These are phyloP conservation scores for Penicillium pancosmium DNA, from an alignment of 495 filamentous ascomycete genomes.

Conservation along the genomic window DNA sequence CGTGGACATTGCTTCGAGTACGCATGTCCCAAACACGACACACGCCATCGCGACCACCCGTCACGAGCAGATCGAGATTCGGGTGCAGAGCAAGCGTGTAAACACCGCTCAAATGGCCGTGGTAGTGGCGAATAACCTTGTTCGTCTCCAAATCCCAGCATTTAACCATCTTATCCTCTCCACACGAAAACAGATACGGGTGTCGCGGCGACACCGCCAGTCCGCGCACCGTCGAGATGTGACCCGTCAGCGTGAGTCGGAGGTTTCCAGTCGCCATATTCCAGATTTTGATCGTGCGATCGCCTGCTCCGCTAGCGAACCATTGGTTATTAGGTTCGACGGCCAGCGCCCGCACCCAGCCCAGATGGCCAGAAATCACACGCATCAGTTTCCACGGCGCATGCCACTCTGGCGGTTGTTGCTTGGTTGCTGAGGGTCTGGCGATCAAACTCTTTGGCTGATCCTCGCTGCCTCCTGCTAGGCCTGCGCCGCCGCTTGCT, in stretches of 20 bases:
- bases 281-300: constrained; percentile 99
- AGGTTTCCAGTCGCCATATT: constrained; percentile 85
- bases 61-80: constrained; percentile 91
- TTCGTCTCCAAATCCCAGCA: constrained; percentile 99
- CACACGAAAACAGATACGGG: constrained; percentile 96
- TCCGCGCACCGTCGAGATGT: constrained; percentile 95
- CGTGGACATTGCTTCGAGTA: constrained; percentile 92
- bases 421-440: constrained; percentile 67
- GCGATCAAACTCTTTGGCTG: constrained; percentile 64
- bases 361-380: constrained; percentile 94
- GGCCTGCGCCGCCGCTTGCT: constrained; percentile 31
- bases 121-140: constrained; percentile 97
- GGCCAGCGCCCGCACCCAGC: constrained; percentile 90
- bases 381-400: constrained; percentile 98
- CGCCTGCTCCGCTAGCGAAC: constrained; percentile 96
- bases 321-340: constrained; percentile 96
- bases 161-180: constrained; percentile 99
- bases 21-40: constrained; percentile 99
- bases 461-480: constrained; percentile 33
- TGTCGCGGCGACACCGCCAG: constrained; percentile 91
- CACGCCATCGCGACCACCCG: constrained; percentile 92
- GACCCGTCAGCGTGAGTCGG: constrained; percentile 87
- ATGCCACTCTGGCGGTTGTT: constrained; percentile 89
- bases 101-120: constrained; percentile 95
- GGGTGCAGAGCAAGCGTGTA: constrained; percentile 92